phyloP scores from a whole-genome alignment of 1,284 basidiomycete genomes.

The Cystobasidiaceae sp. region DNA sequence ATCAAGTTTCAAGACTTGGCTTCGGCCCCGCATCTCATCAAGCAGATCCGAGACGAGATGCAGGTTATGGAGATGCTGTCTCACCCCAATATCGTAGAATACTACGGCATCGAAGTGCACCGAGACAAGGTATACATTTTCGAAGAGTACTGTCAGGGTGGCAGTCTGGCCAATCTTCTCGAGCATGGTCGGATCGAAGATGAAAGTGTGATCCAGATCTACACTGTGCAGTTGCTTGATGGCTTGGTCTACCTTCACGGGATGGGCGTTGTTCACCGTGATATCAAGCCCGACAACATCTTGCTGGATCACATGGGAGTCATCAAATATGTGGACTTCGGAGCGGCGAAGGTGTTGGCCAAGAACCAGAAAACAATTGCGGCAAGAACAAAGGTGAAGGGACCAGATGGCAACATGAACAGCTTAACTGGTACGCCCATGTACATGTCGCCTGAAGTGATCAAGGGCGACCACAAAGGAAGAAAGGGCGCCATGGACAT shows the following conservation, averaged over 20 bases:
- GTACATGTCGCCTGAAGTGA: slow-evolving; percentile 99
- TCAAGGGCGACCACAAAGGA: slow-evolving; percentile 66
- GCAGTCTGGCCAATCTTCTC: slow-evolving; percentile 80
- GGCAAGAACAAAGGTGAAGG: slow-evolving; percentile 56
- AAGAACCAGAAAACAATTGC: slow-evolving; percentile 81
- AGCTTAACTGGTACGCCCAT: slow-evolving; percentile 96
- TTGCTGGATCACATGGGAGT: slow-evolving; percentile 84
- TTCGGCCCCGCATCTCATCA: slow-evolving; percentile 60
- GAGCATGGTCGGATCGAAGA: slow-evolving; percentile 96
- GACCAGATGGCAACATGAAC: slow-evolving; percentile 57
- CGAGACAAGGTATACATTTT: slow-evolving; percentile 99
- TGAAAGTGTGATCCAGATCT: slow-evolving; percentile 90
- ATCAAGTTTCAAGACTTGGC: slow-evolving; percentile 88
- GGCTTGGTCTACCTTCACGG: slow-evolving; percentile 91
- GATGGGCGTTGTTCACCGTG: slow-evolving; percentile 86
- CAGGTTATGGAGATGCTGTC: slow-evolving; percentile 98
- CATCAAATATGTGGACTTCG: slow-evolving; percentile 98
- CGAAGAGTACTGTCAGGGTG: slow-evolving; percentile 97
- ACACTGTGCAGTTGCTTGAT: slow-evolving; percentile 94
- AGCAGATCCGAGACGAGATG: slow-evolving; percentile 95
- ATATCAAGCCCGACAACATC: slow-evolving; percentile 99
- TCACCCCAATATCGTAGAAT: slow-evolving; percentile 97
- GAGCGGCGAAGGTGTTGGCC: slow-evolving; percentile 93
- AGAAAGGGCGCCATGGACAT: slow-evolving; percentile 96
- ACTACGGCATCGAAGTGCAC: slow-evolving; percentile 98